Percentiles rank a stretch among this genome's conserved stretches.
Evolutionary conservation across 441 rosid genomes (phyloP).

Genomic region (Metrosideros polymorpha): DNA sequence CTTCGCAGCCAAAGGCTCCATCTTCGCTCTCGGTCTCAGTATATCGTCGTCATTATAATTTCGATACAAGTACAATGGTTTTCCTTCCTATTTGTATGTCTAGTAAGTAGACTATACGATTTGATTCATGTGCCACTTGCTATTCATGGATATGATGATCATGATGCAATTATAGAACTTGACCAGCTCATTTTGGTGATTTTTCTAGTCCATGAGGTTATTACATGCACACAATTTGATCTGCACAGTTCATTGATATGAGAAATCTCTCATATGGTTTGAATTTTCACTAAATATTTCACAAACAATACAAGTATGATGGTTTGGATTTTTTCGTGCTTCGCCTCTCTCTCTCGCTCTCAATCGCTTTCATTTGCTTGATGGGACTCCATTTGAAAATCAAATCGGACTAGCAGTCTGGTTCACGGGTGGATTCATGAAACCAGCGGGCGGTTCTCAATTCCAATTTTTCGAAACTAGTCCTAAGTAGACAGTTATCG

Average conservation of each 20-base stretch:
- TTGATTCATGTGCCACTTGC: background rate
- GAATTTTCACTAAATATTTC: background rate
- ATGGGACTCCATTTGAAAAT: too few species aligned
- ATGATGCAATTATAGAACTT: background rate
- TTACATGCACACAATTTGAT: background rate
- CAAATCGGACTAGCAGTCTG: too few species aligned
- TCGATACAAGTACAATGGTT: background rate
- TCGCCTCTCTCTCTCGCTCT: too few species aligned
- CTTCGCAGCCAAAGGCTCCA: conserved; percentile 1
- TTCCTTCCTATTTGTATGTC: background rate
- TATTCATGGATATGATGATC: background rate
- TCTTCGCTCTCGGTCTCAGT: conserved; percentile 6
- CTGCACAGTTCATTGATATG: background rate
- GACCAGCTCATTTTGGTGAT: background rate
- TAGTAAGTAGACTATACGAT: background rate
- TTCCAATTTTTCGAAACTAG: too few species aligned
- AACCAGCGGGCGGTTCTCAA: too few species aligned
- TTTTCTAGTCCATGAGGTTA: background rate
- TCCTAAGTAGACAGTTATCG: too few species aligned
- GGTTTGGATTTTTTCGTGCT: too few species aligned
- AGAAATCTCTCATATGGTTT: background rate
- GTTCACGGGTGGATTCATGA: too few species aligned
- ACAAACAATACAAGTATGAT: too few species aligned
- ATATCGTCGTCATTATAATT: background rate
- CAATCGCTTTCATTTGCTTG: too few species aligned